A percentile compares a stretch with the other conserved stretches of the same genome.
phyloP scores from a whole-genome alignment of 306 rosid genomes.

The Vachellia collinsii region DNA sequence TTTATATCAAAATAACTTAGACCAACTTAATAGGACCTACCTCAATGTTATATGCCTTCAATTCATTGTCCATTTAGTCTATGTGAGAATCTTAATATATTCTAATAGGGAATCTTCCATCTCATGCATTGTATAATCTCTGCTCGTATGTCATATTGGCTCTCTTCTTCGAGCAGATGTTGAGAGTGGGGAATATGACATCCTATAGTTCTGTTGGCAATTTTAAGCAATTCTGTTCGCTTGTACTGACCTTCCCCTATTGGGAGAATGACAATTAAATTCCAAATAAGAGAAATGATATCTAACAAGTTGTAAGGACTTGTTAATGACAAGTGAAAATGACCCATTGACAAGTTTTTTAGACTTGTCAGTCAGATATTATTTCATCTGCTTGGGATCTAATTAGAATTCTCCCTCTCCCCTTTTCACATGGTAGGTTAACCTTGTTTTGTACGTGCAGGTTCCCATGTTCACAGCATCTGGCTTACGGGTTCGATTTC shows the following conservation, averaged over 20 bases:
- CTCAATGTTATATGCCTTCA: no score
- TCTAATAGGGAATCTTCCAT: not conserved
- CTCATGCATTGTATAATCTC: not conserved
- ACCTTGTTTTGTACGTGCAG: constrained; percentile 39
- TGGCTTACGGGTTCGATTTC: constrained; percentile 95
- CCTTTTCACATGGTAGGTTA: constrained; percentile 1
- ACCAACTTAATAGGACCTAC: no score
- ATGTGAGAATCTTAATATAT: no score
- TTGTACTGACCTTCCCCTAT: constrained; percentile 10
- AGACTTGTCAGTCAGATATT: no score
- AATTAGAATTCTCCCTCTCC: not conserved
- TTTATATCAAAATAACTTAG: no score
- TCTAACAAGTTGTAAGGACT: no score
- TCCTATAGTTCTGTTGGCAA: not conserved
- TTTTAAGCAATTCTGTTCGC: not conserved
- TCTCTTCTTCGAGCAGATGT: not conserved
- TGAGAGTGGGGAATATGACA: not conserved
- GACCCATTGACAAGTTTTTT: no score
- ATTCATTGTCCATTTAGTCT: no score
- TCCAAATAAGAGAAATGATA: no score
- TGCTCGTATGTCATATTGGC: not conserved
- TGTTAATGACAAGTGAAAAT: no score
- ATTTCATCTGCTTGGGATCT: no score
- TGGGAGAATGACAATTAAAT: no score
- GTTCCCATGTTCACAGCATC: constrained; percentile 98